These are phyloP conservation scores for Starmera dryadoides DNA, from an alignment of 805 yeast genomes.

Conservation along the genomic window DNA sequence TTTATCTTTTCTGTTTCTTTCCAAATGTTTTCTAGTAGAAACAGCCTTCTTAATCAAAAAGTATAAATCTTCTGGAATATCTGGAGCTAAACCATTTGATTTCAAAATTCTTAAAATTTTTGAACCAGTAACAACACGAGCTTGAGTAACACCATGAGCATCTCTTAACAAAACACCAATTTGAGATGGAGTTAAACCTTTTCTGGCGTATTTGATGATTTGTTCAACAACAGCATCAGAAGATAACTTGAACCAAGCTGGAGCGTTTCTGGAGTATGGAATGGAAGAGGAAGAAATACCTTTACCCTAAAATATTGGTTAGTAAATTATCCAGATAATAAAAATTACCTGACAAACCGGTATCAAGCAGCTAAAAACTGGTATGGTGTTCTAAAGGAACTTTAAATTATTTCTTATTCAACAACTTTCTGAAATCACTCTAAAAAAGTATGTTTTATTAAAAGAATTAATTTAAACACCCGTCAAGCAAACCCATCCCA, in stretches of 20 bases:
- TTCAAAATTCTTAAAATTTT: conserved; percentile 98
- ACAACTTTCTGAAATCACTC: no score
- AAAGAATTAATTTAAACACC: no score
- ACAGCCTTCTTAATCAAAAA: conserved; percentile 99
- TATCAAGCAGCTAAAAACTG: conserved; percentile 35
- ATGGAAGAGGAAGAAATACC: conserved; percentile 98
- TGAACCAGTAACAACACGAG: conserved; percentile 97
- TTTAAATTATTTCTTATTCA: not conserved
- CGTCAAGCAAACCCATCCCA: not conserved
- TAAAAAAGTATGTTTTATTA: no score
- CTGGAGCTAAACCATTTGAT: conserved; percentile 99
- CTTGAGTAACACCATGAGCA: conserved; percentile 99
- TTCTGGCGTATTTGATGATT: conserved; percentile 98
- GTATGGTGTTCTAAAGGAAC: not conserved
- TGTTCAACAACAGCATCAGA: conserved; percentile 96
- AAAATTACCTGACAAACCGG: conserved; percentile 34
- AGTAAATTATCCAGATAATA: not conserved
- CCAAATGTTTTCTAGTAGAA: conserved; percentile 99
- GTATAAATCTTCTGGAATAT: conserved; percentile 99
- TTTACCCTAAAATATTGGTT: conserved; percentile 64
- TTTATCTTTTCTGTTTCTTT: conserved; percentile 99
- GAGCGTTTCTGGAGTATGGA: conserved; percentile 98
- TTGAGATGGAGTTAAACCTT: conserved; percentile 99
- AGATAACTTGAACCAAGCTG: conserved; percentile 98
- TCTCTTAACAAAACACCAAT: conserved; percentile 99